Evolutionary conservation across 306 rosid species (phyloP), one percentile per base, ranked within the genome.

Genomic region (Dryas octopetala): DNA sequence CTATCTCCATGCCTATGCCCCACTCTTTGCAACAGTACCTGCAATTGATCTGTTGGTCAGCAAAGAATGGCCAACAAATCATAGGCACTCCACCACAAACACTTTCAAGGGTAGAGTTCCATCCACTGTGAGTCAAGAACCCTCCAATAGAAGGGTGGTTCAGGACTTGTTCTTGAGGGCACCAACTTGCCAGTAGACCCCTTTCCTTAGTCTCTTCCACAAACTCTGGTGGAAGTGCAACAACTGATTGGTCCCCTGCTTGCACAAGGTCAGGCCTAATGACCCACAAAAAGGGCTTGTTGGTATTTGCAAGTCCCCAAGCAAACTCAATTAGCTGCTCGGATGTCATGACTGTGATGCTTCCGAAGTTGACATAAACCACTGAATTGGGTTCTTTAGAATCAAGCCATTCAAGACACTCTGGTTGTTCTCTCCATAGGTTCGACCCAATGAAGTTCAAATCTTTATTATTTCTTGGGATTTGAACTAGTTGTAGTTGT

Each of bases 91-190:
- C 96, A 0, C 63, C 72, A 4, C 87, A 55, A 9, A 87, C 1
- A 28, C 96, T 92, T 74, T 92, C 98, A 12, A 90, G 8, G 0
- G 90, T 90, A 10, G 94, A 92, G 55, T 90, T 93, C 98, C 98
- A 93, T 1, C 98, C 98, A 43, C 71, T 66, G 8, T 93, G 92
- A 0, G 93, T 88, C 65, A 93, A 46, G 68, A 93, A 93, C 7
- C 91, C 98, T 0, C 92, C 96, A 0, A 89, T 50, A 0, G 96
- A 77, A 0, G 87, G 83, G 62, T 90, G 95, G 0, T n/a, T 23
- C 46, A 93, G 51, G 1, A 90, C 91, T 46, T 84, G 76, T 54
- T 90, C 91, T 71, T 92, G 96, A 0, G 90, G 85, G 28, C 94
- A 88, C 96, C 98, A 90, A 48, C 50, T 90, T 13, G 83, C 52